Evolutionary conservation across 2,329 filamentous ascomycete species (phyloP).

Genomic region (Exserohilum turcica): DNA sequence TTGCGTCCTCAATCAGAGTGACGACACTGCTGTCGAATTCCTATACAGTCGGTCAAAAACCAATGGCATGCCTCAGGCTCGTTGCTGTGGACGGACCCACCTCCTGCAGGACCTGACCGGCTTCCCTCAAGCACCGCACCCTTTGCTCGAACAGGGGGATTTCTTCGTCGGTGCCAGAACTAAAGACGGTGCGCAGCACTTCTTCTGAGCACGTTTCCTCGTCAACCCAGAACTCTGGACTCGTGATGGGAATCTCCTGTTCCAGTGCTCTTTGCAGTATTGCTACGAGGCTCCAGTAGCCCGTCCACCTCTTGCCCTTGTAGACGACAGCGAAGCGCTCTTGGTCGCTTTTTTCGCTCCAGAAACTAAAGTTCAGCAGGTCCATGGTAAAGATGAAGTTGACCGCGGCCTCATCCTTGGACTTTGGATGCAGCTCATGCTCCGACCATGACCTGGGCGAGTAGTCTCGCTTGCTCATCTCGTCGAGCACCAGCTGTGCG

Average conservation of each 20-base stretch:
- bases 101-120: slow-evolving; percentile 77
- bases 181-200: slow-evolving; percentile 76
- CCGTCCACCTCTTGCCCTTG: slow-evolving; percentile 80
- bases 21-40: slow-evolving; percentile 76
- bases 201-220: slow-evolving; percentile 77
- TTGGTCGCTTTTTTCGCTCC: slow-evolving; percentile 73
- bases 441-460: slow-evolving; percentile 84
- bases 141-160: slow-evolving; percentile 84
- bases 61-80: neutral
- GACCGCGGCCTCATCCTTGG: slow-evolving; percentile 77
- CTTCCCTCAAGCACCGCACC: slow-evolving; percentile 79
- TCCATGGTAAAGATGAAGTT: slow-evolving; percentile 98
- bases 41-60: slow-evolving; percentile 50
- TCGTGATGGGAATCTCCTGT: slow-evolving; percentile 88
- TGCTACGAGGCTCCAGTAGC: slow-evolving; percentile 94
- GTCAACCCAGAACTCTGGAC: slow-evolving; percentile 82
- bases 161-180: slow-evolving; percentile 82
- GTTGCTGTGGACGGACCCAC: slow-evolving; percentile 2
- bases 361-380: slow-evolving; percentile 94
- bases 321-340: slow-evolving; percentile 86
- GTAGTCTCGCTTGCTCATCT: slow-evolving; percentile 84
- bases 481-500: slow-evolving; percentile 74
- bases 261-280: slow-evolving; percentile 84
- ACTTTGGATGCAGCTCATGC: slow-evolving; percentile 86
- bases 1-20: slow-evolving; percentile 74